These are phyloP conservation scores for Didymosphaeria variabile DNA, from an alignment of 2,329 filamentous ascomycete species.

Conservation along the genomic window DNA sequence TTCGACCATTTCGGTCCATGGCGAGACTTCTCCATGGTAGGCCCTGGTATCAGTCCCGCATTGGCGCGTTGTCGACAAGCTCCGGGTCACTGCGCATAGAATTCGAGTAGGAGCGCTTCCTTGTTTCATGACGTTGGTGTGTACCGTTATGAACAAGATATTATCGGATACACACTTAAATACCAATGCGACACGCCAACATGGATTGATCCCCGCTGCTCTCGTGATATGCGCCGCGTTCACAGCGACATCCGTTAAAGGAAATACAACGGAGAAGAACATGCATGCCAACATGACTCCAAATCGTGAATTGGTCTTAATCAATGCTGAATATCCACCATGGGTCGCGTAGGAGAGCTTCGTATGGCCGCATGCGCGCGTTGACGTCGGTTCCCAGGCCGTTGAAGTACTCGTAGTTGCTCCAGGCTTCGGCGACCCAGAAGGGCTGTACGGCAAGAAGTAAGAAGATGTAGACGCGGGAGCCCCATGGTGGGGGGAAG, in stretches of 20 bases:
- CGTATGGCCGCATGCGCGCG: constrained; percentile 40
- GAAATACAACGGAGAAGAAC: constrained; percentile 42
- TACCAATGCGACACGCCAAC: constrained; percentile 47
- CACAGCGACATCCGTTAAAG: constrained; percentile 42
- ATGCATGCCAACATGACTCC: constrained; percentile 47
- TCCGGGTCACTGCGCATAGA: constrained; percentile 26
- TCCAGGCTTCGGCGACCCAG: constrained; percentile 48
- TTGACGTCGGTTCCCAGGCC: constrained; percentile 41
- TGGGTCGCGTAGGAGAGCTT: constrained; percentile 44
- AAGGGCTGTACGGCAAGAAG: constrained; percentile 46
- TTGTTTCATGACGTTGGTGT: constrained; percentile 11
- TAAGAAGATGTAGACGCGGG: constrained; percentile 42
- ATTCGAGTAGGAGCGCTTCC: constrained; percentile 26
- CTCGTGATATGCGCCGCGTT: constrained; percentile 37
- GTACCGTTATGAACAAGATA: constrained; percentile 39
- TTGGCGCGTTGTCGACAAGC: constrained; percentile 28
- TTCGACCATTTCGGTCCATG: constrained; percentile 18
- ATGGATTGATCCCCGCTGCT: constrained; percentile 45
- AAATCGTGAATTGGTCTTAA: constrained; percentile 42
- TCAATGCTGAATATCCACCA: constrained; percentile 49
- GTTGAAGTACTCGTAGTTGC: constrained; percentile 49
- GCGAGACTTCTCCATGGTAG: constrained; percentile 19
- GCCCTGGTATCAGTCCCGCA: constrained; percentile 13
- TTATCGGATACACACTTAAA: constrained; percentile 49
- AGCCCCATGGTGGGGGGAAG: constrained; percentile 46